A percentile compares a stretch with the other conserved stretches of the same genome.
Conservation (phyloP, 306 rosid genomes). For the Casuarina glauca region DNA sequence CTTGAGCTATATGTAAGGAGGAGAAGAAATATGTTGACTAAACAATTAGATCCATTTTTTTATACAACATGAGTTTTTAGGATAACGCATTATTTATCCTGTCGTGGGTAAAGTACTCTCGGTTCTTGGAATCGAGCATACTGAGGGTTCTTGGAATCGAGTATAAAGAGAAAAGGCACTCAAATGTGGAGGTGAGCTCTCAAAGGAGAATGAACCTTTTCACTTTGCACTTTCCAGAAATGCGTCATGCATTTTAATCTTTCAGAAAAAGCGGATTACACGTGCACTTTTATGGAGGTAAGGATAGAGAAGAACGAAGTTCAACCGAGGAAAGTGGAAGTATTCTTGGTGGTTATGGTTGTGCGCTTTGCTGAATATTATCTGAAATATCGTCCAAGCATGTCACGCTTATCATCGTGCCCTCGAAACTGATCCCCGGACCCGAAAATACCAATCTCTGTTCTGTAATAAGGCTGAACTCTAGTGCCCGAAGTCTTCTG, state of each 20-base stretch:
- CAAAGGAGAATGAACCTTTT: not conserved
- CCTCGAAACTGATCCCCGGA: too few relatives aligned
- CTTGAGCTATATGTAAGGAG: too few relatives aligned
- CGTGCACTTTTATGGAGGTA: constrained; percentile 28
- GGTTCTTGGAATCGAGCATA: not conserved
- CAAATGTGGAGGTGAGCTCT: not conserved
- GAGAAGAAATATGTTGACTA: too few relatives aligned
- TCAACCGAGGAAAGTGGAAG: constrained; percentile 30
- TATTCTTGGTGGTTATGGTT: constrained; percentile 21
- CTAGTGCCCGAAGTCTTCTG: too few relatives aligned
- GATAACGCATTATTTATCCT: too few relatives aligned
- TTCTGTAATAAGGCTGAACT: too few relatives aligned
- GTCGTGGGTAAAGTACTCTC: not conserved
- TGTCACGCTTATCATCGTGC: not conserved
- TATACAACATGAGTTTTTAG: too few relatives aligned
- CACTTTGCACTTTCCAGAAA: not conserved
- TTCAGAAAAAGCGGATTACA: not conserved
- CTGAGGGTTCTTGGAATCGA: not conserved
- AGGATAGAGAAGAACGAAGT: constrained; percentile 14
- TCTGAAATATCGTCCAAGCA: not conserved
- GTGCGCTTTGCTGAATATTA: constrained; percentile 18
- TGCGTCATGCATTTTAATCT: too few relatives aligned
- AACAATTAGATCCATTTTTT: too few relatives aligned
- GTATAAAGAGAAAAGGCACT: not conserved
- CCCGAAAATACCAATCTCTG: too few relatives aligned